Conservation (phyloP, 495 filamentous ascomycete species). For the Hypoxylon subgilvum region DNA sequence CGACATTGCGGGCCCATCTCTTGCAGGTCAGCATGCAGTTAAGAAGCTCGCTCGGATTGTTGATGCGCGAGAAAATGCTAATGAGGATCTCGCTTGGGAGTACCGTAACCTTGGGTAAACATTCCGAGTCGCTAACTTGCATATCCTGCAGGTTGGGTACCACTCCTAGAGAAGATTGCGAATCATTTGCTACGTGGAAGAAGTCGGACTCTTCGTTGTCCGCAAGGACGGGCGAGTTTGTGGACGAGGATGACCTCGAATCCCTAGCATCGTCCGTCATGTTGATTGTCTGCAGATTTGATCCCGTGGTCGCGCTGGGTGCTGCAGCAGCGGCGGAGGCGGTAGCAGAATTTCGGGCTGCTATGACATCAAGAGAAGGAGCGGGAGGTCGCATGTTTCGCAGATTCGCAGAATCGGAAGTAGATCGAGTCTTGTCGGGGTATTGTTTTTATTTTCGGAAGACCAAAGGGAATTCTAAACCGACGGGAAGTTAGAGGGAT, state of each 20-base stretch:
- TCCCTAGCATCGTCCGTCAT: slow-evolving; percentile 32
- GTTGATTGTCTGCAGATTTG: slow-evolving; percentile 6
- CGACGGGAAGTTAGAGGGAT: background rate
- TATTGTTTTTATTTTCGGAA: background rate
- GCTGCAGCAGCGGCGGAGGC: slow-evolving; percentile 11
- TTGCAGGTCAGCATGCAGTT: slow-evolving; percentile 92
- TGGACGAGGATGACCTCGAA: slow-evolving; percentile 69
- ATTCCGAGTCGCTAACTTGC: slow-evolving; percentile 64
- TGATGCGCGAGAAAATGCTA: slow-evolving; percentile 84
- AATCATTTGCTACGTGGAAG: slow-evolving; percentile 85
- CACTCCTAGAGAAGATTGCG: slow-evolving; percentile 84
- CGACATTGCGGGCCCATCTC: slow-evolving; percentile 89
- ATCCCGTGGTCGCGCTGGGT: slow-evolving; percentile 8
- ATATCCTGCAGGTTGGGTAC: slow-evolving; percentile 74
- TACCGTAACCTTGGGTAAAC: slow-evolving; percentile 74
- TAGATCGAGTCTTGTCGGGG: background rate
- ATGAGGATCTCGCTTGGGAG: slow-evolving; percentile 95
- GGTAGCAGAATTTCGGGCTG: slow-evolving; percentile 40
- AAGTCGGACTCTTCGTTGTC: slow-evolving; percentile 89
- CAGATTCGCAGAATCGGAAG: slow-evolving; percentile 2
- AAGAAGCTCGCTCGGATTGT: slow-evolving; percentile 72
- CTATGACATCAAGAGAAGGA: slow-evolving; percentile 54
- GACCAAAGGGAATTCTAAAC: background rate
- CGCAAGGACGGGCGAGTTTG: slow-evolving; percentile 80
- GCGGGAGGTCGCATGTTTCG: slow-evolving; percentile 41